Base-by-base conservation (phyloP, 2,329 filamentous ascomycete species). In the Chaetomium strumarium region DNA sequence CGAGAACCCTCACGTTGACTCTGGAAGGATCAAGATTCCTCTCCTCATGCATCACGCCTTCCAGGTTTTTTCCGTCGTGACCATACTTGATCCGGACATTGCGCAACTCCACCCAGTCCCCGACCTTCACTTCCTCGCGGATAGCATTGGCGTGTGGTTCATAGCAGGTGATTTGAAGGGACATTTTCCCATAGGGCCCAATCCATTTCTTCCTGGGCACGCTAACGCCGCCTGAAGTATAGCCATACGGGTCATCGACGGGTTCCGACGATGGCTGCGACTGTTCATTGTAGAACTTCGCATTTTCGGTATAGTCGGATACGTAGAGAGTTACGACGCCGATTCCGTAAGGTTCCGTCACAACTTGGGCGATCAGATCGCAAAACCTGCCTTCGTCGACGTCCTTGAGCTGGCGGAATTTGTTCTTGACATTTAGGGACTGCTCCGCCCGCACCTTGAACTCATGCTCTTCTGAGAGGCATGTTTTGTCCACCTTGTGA, bases 291-390 rank as follows among this genome's bases (percentile, higher is more conserved):
- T 77, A 84, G 53, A 96, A 83, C 1, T 63, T 55, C 0, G 73
- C 63, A 62, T 96, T 89, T 46, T 80, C 71, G 0, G 90, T 95
- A 66, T 91, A 96, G 67, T 96, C 91, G 0, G 88, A 86, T 16
- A 95, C 72, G 73, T 90, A 90, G 0, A 96, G 58, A 5, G 81
- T 80, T 12, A 79, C 68, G 52, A 69, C 78, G 24, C 77, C 74
- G 19, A 65, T 17, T 30, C 74, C 17, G 40, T 67, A 74, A 0
- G 78, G 77, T 2, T 72, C 68, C 42, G 67, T 73, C 43, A 90
- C 77, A 2, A 95, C 80, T 63, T 91, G 79, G 1, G 80, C 90
- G 16, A 88, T 72, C 1, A 95, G 64, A 64, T 96, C 82, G 61
- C 78, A 81, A 63, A 85, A 95, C 0, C 62, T 72, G 13, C 68